Conservation (phyloP, 306 rosid species). For the Senna tora region DNA sequence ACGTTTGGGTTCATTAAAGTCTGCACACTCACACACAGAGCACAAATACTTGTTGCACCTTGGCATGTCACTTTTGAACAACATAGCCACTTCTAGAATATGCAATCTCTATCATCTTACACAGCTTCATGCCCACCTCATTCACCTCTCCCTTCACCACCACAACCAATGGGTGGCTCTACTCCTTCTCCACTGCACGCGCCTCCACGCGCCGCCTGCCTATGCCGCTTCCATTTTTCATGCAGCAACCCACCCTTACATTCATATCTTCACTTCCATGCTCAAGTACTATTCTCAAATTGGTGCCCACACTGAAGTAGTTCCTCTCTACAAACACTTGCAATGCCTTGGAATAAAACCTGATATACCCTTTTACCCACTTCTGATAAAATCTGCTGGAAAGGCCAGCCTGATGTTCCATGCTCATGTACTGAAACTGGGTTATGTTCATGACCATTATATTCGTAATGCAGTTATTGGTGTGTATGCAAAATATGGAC, state of each 20-base stretch:
- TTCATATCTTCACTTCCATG: constrained; percentile 52
- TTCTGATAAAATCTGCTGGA: constrained; percentile 53
- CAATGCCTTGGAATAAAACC: constrained; percentile 37
- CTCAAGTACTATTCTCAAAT: constrained; percentile 56
- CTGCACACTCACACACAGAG: not conserved
- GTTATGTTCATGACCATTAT: constrained; percentile 47
- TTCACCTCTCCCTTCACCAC: constrained; percentile 51
- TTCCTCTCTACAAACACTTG: constrained; percentile 51
- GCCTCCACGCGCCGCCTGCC: constrained; percentile 54
- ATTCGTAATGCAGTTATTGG: constrained; percentile 58
- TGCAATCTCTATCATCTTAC: constrained; percentile 36
- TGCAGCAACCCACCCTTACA: constrained; percentile 43
- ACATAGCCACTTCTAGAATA: constrained; percentile 40
- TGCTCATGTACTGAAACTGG: constrained; percentile 52
- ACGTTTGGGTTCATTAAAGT: not conserved
- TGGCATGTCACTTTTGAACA: constrained; percentile 36
- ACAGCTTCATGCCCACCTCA: constrained; percentile 61
- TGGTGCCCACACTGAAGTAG: constrained; percentile 35
- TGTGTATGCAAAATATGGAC: constrained; percentile 46
- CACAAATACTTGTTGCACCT: not conserved
- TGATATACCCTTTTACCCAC: constrained; percentile 49
- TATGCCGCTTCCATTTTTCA: constrained; percentile 55
- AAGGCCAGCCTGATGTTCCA: constrained; percentile 50
- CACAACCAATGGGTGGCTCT: constrained; percentile 54
- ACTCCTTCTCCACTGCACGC: constrained; percentile 59